Percentiles rank a stretch among this genome's conserved stretches.
Conservation (phyloP, 2,329 filamentous ascomycete species). For the Ophiocordyceps camponoti-rufipedis region DNA sequence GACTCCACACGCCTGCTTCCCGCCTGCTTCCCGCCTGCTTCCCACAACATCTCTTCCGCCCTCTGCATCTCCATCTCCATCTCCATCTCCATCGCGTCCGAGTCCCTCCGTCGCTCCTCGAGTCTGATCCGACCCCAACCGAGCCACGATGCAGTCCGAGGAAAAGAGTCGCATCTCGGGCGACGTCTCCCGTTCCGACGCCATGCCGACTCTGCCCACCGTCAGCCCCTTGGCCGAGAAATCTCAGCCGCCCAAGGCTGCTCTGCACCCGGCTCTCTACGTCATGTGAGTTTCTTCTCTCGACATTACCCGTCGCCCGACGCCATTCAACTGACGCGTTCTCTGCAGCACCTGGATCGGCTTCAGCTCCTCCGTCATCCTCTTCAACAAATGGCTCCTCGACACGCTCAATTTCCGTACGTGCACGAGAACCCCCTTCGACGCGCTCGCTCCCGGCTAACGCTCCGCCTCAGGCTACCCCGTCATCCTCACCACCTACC, state of each 20-base stretch:
- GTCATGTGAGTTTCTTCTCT: slow-evolving; percentile 10
- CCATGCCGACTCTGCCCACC: neutral
- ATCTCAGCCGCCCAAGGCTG: slow-evolving; percentile 6
- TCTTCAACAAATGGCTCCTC: slow-evolving; percentile 87
- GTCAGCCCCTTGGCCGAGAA: neutral
- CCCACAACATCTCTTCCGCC: slow-evolving; percentile 10
- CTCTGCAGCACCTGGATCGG: slow-evolving; percentile 52
- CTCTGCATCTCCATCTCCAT: too few species aligned
- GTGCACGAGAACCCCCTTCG: slow-evolving; percentile 9
- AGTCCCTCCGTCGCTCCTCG: slow-evolving; percentile 3
- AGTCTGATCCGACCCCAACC: neutral
- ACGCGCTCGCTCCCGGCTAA: slow-evolving; percentile 17
- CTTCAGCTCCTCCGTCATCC: slow-evolving; percentile 66
- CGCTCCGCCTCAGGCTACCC: slow-evolving; percentile 8
- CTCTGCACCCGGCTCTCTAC: slow-evolving; percentile 19
- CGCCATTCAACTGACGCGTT: neutral
- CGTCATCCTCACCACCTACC: slow-evolving; percentile 48
- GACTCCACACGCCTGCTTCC: neutral
- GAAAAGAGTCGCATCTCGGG: slow-evolving; percentile 76
- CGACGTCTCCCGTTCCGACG: slow-evolving; percentile 33
- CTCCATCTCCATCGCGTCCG: neutral
- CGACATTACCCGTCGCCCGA: neutral
- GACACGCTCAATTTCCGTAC: slow-evolving; percentile 57
- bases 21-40: too few species aligned
- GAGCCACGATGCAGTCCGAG: slow-evolving; percentile 12